Evolutionary conservation across 2,329 filamentous ascomycete species (phyloP).

Genomic region (Leptographium procerum): DNA sequence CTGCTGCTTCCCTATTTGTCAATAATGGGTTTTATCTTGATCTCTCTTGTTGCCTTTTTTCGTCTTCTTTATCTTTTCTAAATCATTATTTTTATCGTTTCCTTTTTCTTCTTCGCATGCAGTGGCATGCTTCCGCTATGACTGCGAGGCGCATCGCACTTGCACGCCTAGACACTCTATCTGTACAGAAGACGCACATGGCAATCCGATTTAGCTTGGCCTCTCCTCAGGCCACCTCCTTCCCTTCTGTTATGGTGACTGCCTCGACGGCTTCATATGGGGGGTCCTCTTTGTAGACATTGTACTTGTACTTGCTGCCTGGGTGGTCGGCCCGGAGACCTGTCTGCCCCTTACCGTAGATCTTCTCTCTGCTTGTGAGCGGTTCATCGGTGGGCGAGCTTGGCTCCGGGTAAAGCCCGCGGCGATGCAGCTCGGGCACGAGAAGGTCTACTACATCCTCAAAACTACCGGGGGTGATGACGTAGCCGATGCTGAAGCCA

Average conservation of each 20-base stretch:
- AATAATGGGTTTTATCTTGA: too few relatives aligned
- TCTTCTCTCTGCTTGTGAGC: conserved; percentile 46
- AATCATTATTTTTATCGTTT: too few relatives aligned
- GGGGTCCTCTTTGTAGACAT: conserved; percentile 23
- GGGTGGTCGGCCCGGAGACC: conserved; percentile 45
- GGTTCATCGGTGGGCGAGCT: conserved; percentile 12
- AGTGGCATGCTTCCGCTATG: too few relatives aligned
- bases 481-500: conserved; percentile 55
- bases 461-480: conserved; percentile 42
- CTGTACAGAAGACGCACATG: too few relatives aligned
- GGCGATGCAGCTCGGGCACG: conserved; percentile 46
- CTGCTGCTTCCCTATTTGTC: too few relatives aligned
- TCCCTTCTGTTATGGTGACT: not conserved
- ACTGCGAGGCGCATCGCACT: too few relatives aligned
- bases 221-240: too few relatives aligned
- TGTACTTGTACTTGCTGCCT: conserved; percentile 50
- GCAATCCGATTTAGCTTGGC: too few relatives aligned
- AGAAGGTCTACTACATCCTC: conserved; percentile 55
- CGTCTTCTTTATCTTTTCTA: too few relatives aligned
- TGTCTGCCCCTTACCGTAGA: conserved; percentile 49
- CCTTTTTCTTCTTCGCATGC: too few relatives aligned
- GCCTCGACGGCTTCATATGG: not conserved
- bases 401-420: conserved; percentile 30
- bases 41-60: too few relatives aligned
- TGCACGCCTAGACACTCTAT: too few relatives aligned